Conservation (phyloP, 2,329 filamentous ascomycete genomes). For the Ceratocystis huliohia region DNA sequence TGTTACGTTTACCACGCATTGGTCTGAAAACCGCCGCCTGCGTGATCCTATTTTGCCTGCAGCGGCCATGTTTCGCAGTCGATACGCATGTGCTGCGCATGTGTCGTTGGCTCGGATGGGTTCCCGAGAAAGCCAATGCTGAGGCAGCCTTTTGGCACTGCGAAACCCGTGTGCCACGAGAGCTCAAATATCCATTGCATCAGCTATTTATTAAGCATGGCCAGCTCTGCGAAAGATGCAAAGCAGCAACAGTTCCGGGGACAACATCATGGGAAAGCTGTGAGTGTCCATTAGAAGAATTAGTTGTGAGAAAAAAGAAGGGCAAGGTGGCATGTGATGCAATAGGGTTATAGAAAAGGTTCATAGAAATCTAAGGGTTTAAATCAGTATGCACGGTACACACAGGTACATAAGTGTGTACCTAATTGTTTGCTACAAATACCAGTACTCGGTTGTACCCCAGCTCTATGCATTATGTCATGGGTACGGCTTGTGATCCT, state of each 20-base stretch:
- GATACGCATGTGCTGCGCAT: slow-evolving; percentile 45
- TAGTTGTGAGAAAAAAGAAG: not conserved
- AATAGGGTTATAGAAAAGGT: not conserved
- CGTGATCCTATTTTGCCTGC: slow-evolving; percentile 44
- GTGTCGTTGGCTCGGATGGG: slow-evolving; percentile 42
- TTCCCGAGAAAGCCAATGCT: slow-evolving; percentile 37
- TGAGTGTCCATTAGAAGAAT: not conserved
- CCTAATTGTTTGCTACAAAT: not conserved
- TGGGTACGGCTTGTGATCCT: not conserved
- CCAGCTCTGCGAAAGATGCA: slow-evolving; percentile 35
- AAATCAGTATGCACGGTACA: too few species aligned
- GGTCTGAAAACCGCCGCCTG: slow-evolving; percentile 47
- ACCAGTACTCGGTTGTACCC: not conserved
- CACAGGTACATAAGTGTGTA: not conserved
- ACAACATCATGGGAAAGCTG: slow-evolving; percentile 30
- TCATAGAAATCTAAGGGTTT: too few species aligned
- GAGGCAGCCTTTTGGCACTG: slow-evolving; percentile 41
- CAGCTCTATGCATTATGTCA: not conserved
- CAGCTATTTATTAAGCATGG: slow-evolving; percentile 44
- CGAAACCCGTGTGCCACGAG: slow-evolving; percentile 39
- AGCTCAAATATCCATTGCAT: slow-evolving; percentile 44
- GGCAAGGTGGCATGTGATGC: not conserved
- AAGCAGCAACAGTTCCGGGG: slow-evolving; percentile 45
- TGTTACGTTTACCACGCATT: slow-evolving; percentile 40
- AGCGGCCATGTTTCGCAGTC: slow-evolving; percentile 42